Evolutionary conservation across 2,329 filamentous ascomycete genomes (phyloP), one percentile per base, ranked within the genome.

Genomic region (Drechslerella coelobrocha): DNA sequence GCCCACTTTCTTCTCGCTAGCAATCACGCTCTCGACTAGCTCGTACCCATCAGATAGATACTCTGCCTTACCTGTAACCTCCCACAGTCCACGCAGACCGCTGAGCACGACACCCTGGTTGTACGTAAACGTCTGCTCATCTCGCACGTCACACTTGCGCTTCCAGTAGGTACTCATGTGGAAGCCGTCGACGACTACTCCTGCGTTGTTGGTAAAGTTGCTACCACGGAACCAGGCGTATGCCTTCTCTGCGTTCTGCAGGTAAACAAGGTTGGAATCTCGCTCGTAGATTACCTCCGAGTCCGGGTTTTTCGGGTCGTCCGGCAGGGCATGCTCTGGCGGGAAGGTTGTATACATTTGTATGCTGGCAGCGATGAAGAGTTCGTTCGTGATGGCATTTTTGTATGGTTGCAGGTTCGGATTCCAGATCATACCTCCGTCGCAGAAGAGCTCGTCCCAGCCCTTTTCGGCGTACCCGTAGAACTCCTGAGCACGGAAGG

Each of bases 371-470:
- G 92, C 84, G 69, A 97, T 90, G 80, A 85, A 97, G 0, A 97
- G 84, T 77, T 97, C 87, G 76, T 97, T 97, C 27, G 93, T 97
- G 75, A 97, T 95, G 73, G 93, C 91, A 76, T 97, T 97, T 78
- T 97, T 97, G 81, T 97, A 97, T 0, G 92, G 91, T 39, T 83
- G 79, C 26, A 93, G 80, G 34, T 86, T 66, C 1, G 91, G 91
- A 74, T 90, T 95, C 93, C 93, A 97, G 12, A 87, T 84, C 89
- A 97, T 95, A 47, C 93, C 93, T 21, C 93, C 93, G 2, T 84
- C 85, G 76, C 93, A 97, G 3, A 96, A 83, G 23, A 82, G 83
- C 21, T 85, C 89, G 76, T 95, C 89, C 91, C 92, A 97, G 3
- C 93, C 91, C 9, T 83, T 81, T 3, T 86, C 84, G 3, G 90